Evolutionary conservation across 768 basidiomycete species (phyloP), one percentile per base, ranked within the genome.

Genomic region (Tricholoma flavovirens): DNA sequence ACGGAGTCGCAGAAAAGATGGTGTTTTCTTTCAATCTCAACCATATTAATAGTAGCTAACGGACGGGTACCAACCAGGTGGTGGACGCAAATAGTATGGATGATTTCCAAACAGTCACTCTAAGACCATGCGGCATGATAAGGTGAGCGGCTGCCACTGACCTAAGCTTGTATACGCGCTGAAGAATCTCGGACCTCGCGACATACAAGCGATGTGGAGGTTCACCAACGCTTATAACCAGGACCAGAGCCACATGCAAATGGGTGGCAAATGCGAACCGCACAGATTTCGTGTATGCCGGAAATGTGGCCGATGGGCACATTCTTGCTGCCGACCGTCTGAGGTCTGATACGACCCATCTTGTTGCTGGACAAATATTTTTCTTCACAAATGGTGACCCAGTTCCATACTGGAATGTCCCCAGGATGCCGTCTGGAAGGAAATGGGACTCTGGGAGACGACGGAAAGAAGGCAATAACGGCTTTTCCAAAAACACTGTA

Each of bases 161-260:
- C 17, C 0, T 45, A 45, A 21, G 19, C 43, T 24, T 45, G 10
- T 21, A 22, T 45, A 5, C 12, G 3, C 10, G 21, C 43, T 45
- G 11, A 45, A 21, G 43, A 45, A 53, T 52, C 21, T 9, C 62
- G 87, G 86, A 0, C 86, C 87, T 3, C 84, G 88, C 8, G 89
- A 90, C 62, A 77, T 82, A 5, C 88, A 89, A 58, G 72, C 79
- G 60, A 77, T 88, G 57, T 72, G 74, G 1, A 83, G 83, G 8
- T 73, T 88, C 45, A 77, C 80, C 62, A 71, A 80, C 30, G 86
- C 80, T 2, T 78, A 84, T 68, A 49, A 55, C 10, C 62, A 61
- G 14, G 59, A 59, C 5, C 62, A 61, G 43, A 60, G 62, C 4
- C 43, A 3, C 14, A 17, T 53, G 36, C 45, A 35, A 33, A 32